Evolutionary conservation across 2,329 filamentous ascomycete species (phyloP).

Genomic region (Graphilbum ipis-grandicollis): DNA sequence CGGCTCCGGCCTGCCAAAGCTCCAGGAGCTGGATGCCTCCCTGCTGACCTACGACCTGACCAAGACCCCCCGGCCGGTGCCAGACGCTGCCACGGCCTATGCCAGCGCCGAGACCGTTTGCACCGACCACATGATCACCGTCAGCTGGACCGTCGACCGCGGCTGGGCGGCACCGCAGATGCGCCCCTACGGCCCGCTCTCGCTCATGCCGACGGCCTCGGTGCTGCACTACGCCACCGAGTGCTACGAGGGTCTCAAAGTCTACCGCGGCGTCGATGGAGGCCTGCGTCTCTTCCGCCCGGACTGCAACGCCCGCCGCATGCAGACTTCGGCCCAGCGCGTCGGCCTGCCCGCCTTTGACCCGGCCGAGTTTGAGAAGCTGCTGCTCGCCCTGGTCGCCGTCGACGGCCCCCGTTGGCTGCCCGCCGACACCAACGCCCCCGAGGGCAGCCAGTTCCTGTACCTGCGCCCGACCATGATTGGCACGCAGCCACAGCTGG

Average conservation of each 20-base stretch:
- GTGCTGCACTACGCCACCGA: constrained; percentile 80
- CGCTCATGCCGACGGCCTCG: constrained; percentile 64
- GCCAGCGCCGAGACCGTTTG: constrained; percentile 35
- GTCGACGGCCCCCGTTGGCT: constrained; percentile 68
- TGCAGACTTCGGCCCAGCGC: constrained; percentile 40
- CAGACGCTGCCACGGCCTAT: constrained; percentile 28
- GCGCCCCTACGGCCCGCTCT: constrained; percentile 59
- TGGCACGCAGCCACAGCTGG: constrained; percentile 62
- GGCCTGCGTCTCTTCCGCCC: constrained; percentile 65
- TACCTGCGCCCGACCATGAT: constrained; percentile 83
- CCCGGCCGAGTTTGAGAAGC: constrained; percentile 52
- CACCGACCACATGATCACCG: constrained; percentile 83
- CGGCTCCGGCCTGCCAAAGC: constrained; percentile 14
- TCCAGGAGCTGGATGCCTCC: constrained; percentile 39
- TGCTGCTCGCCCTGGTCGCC: constrained; percentile 54
- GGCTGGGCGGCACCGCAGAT: constrained; percentile 65
- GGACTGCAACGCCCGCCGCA: constrained; percentile 51
- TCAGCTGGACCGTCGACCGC: constrained; percentile 41
- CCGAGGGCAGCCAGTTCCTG: constrained; percentile 46
- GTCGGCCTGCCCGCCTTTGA: constrained; percentile 62
- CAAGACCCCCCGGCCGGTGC: constrained; percentile 31
- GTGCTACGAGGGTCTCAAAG: constrained; percentile 76
- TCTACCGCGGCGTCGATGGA: constrained; percentile 63
- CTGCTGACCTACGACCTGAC: constrained; percentile 39
- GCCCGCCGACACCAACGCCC: constrained; percentile 40